Base-by-base conservation (phyloP, 2,329 filamentous ascomycete species). In the Neofusicoccum kwambonambiense region DNA sequence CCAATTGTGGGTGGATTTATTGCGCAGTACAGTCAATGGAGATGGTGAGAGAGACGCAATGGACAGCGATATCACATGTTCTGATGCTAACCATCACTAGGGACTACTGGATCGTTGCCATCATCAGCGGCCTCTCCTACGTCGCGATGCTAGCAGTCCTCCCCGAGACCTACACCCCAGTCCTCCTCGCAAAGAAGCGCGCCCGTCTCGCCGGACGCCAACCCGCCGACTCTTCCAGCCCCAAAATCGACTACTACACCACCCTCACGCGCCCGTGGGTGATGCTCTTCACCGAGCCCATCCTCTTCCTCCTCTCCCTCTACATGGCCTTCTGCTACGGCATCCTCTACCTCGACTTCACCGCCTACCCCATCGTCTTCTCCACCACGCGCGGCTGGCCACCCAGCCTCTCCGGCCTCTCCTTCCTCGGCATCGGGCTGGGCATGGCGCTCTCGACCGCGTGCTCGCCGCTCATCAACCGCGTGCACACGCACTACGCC, bases 311-410 rank as follows among this genome's bases (percentile, higher is more conserved):
- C 37, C 70, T 66, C 64, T 65, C 60, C n/a, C 62, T 41, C 6
- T 67, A 66, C 65, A 90, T 90, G 68, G 86, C 90, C 0, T 80
- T 96, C 44, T 87, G 96, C 39, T 97, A 97, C 75, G 91, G 88
- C 17, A 93, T 96, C 47, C 82, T 97, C 1, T 95, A 95, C 72
- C 87, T 97, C 34, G 94, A 92, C 77, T 97, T 97, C 79, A 89
- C 96, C 15, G 92, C 91, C 12, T 96, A 96, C 74, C 93, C 93
- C 0, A 89, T 96, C 66, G 89, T 96, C 65, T 96, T 95, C 77
- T 82, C 83, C 8, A 81, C 89, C 45, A 78, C 86, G 65, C 89
- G 93, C n/a, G 91, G 91, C 66, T 97, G 93, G 93, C 83, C 83
- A 1, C 82, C 89, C 0, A 89, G 90, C 0, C 58, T 90, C 37